Evolutionary conservation across 345 rosid species (phyloP).

Genomic region (Noccaea caerulescens): DNA sequence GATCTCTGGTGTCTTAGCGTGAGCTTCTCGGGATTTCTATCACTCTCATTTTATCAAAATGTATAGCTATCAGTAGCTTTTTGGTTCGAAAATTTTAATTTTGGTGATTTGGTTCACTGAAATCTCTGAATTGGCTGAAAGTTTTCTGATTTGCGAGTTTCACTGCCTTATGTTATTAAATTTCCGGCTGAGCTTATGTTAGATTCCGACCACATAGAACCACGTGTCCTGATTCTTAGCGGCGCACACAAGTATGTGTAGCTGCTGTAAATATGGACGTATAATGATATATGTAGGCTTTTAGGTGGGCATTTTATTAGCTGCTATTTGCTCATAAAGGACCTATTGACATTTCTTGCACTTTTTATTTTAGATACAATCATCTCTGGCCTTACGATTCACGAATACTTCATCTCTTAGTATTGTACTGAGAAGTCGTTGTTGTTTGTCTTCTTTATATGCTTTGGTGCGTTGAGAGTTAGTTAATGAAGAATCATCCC

Average conservation of each 20-base stretch:
- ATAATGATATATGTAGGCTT: conserved; percentile 22
- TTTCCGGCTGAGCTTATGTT: conserved; percentile 1
- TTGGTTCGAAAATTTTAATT: neutral
- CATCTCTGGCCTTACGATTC: neutral
- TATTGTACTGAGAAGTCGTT: neutral
- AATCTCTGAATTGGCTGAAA: neutral
- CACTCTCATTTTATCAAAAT: neutral
- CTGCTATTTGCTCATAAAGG: conserved; percentile 43
- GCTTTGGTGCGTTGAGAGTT: conserved; percentile 2
- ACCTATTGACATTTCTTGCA: conserved; percentile 23
- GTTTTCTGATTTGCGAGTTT: conserved; percentile 10
- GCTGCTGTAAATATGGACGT: conserved; percentile 48
- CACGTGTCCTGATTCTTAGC: conserved; percentile 47
- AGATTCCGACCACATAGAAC: conserved; percentile 17
- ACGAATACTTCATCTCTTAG: neutral
- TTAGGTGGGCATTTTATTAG: conserved; percentile 47
- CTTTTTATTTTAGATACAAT: neutral
- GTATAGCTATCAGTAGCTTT: neutral
- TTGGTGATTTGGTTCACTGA: conserved; percentile 2
- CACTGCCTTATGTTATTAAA: neutral
- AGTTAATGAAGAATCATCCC: conserved; percentile 14
- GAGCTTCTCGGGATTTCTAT: neutral
- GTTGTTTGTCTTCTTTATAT: neutral
- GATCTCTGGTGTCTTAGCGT: conserved; percentile 17
- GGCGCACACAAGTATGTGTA: conserved; percentile 43